Conservation (phyloP, 2,329 filamentous ascomycete species). For the Clarireedia hainanense region DNA sequence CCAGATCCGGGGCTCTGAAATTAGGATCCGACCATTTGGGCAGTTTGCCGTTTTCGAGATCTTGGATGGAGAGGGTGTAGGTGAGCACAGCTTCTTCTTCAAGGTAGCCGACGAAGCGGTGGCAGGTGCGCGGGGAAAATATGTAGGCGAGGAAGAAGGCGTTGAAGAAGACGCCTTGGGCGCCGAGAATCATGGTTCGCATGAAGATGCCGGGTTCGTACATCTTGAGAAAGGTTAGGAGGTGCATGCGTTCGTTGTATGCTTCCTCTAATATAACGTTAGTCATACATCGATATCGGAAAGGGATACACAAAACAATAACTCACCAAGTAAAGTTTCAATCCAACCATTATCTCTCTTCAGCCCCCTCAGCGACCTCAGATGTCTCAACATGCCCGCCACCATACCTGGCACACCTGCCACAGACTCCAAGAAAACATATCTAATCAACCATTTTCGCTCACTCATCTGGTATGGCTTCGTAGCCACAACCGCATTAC, state of each 20-base stretch:
- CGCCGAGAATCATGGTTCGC: slow-evolving; percentile 83
- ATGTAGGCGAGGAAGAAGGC: slow-evolving; percentile 85
- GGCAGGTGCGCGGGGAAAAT: slow-evolving; percentile 75
- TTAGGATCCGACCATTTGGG: slow-evolving; percentile 67
- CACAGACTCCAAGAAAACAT: slow-evolving; percentile 90
- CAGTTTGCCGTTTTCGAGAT: slow-evolving; percentile 76
- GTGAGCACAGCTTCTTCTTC: slow-evolving; percentile 97
- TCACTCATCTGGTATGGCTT: slow-evolving; percentile 67
- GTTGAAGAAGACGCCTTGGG: slow-evolving; percentile 97
- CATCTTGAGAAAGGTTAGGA: slow-evolving; percentile 89
- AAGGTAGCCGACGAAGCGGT: slow-evolving; percentile 93
- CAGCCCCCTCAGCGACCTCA: slow-evolving; percentile 75
- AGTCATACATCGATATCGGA: slow-evolving; percentile 38
- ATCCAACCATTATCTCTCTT: slow-evolving; percentile 96
- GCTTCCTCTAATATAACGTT: slow-evolving; percentile 53
- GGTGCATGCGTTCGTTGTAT: slow-evolving; percentile 91
- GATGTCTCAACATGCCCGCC: slow-evolving; percentile 84
- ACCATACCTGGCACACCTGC: slow-evolving; percentile 97
- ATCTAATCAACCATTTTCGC: slow-evolving; percentile 80
- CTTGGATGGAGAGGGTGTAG: slow-evolving; percentile 81
- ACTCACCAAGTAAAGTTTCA: slow-evolving; percentile 68
- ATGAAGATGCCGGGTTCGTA: slow-evolving; percentile 74
- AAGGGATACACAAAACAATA: neutral
- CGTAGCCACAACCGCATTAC: slow-evolving; percentile 34
- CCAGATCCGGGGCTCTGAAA: slow-evolving; percentile 78